phyloP scores from a whole-genome alignment of 208 protist species.

The Leptomonas pyrrhocoris region DNA sequence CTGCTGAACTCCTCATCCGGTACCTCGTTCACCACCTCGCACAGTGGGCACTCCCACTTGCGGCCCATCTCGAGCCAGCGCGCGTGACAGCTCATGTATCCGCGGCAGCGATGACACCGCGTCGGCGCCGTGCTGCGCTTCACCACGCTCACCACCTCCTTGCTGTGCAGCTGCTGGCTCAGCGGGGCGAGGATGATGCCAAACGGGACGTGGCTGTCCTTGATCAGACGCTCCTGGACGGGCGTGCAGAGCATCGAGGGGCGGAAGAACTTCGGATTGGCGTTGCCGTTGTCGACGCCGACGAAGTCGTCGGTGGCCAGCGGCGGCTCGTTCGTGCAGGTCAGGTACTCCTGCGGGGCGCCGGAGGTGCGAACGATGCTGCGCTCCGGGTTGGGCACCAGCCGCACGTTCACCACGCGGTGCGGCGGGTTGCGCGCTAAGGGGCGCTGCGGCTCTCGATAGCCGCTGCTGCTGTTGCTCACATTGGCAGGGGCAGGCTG shows the following conservation, averaged over 20 bases:
- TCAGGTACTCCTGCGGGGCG: conserved; percentile 45
- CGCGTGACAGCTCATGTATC: conserved; percentile 91
- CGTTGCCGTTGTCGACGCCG: conserved; percentile 88
- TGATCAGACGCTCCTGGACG: conserved; percentile 58
- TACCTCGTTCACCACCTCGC: conserved; percentile 81
- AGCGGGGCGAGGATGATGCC: conserved; percentile 88
- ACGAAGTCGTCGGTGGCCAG: conserved; percentile 77
- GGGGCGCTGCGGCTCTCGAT: conserved; percentile 9
- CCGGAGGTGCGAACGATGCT: conserved; percentile 52
- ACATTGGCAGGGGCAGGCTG: conserved; percentile 7
- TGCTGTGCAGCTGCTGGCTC: conserved; percentile 61
- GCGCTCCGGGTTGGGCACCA: conserved; percentile 60
- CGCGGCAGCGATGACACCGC: conserved; percentile 93
- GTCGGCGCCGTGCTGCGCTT: conserved; percentile 64
- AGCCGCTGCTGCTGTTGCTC: background rate
- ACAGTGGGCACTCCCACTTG: conserved; percentile 91
- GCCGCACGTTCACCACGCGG: conserved; percentile 53
- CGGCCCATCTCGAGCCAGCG: conserved; percentile 87
- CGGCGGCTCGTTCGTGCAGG: conserved; percentile 59
- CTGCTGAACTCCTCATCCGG: conserved; percentile 82
- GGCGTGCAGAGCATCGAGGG: conserved; percentile 69
- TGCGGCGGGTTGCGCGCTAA: conserved; percentile 19
- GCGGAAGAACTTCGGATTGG: conserved; percentile 91
- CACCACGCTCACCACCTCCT: conserved; percentile 79
- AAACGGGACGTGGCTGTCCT: conserved; percentile 75